Conservation (phyloP, 129 eudicot genomes). For the Flaveria trinervia region DNA sequence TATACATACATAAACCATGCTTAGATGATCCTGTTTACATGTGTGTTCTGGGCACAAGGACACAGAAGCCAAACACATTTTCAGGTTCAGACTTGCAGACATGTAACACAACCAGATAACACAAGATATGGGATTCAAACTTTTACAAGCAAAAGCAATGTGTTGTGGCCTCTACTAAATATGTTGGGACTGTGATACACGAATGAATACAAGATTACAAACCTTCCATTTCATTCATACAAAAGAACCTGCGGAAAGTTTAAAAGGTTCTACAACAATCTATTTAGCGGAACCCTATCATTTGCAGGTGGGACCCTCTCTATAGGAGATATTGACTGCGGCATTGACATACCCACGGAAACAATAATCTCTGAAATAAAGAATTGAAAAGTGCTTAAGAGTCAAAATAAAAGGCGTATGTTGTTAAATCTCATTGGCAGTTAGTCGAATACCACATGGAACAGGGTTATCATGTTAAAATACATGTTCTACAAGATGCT, state of each 20-base stretch:
- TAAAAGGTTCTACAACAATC: constrained; percentile 47
- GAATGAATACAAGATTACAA: constrained; percentile 29
- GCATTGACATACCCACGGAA: constrained; percentile 97
- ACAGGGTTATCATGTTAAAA: no score
- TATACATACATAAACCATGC: background rate
- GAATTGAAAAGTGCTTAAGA: background rate
- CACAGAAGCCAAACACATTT: background rate
- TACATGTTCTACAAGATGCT: no score
- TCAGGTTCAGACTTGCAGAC: background rate
- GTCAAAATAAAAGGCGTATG: background rate
- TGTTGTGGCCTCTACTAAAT: constrained; percentile 15
- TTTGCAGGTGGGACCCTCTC: constrained; percentile 51
- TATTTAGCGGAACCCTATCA: constrained; percentile 56
- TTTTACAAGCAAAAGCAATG: constrained; percentile 31
- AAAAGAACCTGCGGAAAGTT: background rate
- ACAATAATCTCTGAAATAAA: constrained; percentile 79
- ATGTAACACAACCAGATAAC: constrained; percentile 1
- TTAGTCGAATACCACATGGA: background rate
- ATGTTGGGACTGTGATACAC: background rate
- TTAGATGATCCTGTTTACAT: background rate
- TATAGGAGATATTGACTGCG: constrained; percentile 67
- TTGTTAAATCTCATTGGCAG: background rate
- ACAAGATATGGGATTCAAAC: constrained; percentile 13
- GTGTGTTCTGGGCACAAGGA: background rate
- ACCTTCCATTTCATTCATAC: constrained; percentile 26